Evolutionary conservation across 208 protist genomes (phyloP), one percentile per base, ranked within the genome.

Genomic region (Trypanosomatidae sp.): DNA sequence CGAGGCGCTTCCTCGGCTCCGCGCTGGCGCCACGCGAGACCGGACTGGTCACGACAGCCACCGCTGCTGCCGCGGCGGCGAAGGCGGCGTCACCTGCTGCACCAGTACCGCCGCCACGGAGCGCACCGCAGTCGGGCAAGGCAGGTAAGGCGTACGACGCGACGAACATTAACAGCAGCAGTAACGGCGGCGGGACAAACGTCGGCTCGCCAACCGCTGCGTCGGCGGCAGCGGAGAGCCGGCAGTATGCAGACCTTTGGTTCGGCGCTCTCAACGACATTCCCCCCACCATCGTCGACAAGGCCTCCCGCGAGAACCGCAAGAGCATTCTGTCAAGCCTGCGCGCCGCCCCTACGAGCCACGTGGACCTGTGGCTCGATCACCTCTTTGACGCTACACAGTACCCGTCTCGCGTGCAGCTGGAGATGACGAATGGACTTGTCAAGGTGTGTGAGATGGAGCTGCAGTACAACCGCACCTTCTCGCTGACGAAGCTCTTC

Each of bases 401-500:
- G 76, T 94, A 88, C 77, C 83, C 86, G 50, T 60, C 84, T 46
- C 66, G 76, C 44, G 83, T 91, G 30, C 86, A 90, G 74, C 79
- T 95, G 62, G 85, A 91, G 69, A 94, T 94, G 88, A 79, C 85
- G 22, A 91, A 90, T 33, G 87, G 88, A 17, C 56, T 96, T 28
- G 83, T 83, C 58, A 75, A 76, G 64, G 89, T 94, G 50, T 93
- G 90, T 71, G 76, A 84, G 68, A 88, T 79, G 58, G 92, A 96
- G 74, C 79, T 96, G 56, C 66, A 85, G 58, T 74, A 81, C 62
- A 69, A 66, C 22, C 85, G 92, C 55, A 91, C 85, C n/a, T 96
- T 96, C 71, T 90, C 88, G 17, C 75, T 94, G 2, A 92, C 85
- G n/a, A 93, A 92, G 77, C 81, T 96, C 8, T 92, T 92, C 69